These are phyloP conservation scores for Paraphaeosphaeria minitans DNA, from an alignment of 2,329 filamentous ascomycete species.

Conservation along the genomic window DNA sequence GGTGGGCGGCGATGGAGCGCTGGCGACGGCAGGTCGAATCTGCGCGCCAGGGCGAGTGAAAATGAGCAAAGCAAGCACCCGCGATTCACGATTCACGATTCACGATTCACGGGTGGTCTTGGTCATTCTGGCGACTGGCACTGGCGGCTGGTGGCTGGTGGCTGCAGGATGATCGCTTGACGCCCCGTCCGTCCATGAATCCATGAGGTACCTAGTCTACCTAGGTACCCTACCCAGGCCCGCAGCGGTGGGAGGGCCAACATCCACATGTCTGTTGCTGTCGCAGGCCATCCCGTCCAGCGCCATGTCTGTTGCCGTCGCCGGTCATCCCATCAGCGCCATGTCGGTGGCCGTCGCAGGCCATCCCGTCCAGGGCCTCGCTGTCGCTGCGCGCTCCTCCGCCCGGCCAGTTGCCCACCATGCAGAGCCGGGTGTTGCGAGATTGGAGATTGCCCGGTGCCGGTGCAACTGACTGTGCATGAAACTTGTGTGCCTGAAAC, in stretches of 20 bases:
- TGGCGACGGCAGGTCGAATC: neutral
- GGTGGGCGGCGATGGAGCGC: neutral
- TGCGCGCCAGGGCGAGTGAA: constrained; percentile 20
- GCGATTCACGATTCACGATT: too few species aligned
- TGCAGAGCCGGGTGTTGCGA: constrained; percentile 13
- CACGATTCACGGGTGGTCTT: too few species aligned
- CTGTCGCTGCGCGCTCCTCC: too few species aligned
- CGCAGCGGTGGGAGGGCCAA: constrained; percentile 24
- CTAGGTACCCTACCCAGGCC: constrained; percentile 35
- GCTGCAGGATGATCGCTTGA: constrained; percentile 29
- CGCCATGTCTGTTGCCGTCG: too few species aligned
- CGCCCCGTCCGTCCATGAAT: constrained; percentile 28
- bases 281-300: neutral
- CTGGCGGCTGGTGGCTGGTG: too few species aligned
- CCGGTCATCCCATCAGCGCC: too few species aligned
- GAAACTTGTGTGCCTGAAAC: constrained; percentile 10
- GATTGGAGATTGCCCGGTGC: too few species aligned
- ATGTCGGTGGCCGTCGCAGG: too few species aligned
- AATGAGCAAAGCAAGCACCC: constrained; percentile 22
- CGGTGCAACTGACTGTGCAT: constrained; percentile 19
- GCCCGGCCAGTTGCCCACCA: constrained; percentile 21
- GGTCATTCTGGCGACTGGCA: too few species aligned
- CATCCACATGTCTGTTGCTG: too few species aligned
- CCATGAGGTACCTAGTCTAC: too few species aligned
- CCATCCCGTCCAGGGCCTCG: too few species aligned